Percentiles rank a stretch among this genome's conserved stretches.
phyloP scores from a whole-genome alignment of 495 filamentous ascomycete species.

The Talaromyces adpressus region DNA sequence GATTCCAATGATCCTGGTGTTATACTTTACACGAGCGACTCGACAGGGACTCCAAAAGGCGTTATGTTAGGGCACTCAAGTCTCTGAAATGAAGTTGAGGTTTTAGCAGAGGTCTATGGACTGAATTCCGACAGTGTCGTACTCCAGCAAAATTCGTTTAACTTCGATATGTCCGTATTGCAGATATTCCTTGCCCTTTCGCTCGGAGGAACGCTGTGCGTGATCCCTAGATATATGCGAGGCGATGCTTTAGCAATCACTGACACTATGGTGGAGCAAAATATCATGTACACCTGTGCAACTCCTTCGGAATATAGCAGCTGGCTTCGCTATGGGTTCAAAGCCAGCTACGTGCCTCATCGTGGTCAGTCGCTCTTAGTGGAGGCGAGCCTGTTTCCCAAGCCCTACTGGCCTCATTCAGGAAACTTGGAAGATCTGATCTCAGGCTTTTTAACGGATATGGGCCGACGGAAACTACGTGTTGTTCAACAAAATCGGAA shows the following conservation, averaged over 20 bases:
- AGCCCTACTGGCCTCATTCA: slow-evolving; percentile 15
- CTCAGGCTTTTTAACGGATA: slow-evolving; percentile 26
- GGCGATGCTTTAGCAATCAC: slow-evolving; percentile 28
- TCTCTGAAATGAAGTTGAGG: slow-evolving; percentile 24
- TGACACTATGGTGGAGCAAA: slow-evolving; percentile 21
- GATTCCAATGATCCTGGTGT: slow-evolving; percentile 16
- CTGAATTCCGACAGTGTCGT: slow-evolving; percentile 18
- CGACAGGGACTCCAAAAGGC: slow-evolving; percentile 30
- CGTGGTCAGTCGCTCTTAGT: slow-evolving; percentile 5
- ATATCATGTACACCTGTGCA: slow-evolving; percentile 28
- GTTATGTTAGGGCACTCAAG: slow-evolving; percentile 25
- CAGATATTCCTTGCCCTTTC: slow-evolving; percentile 25
- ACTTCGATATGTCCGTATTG: slow-evolving; percentile 29
- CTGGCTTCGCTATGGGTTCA: slow-evolving; percentile 23
- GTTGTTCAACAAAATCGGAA: slow-evolving; percentile 14
- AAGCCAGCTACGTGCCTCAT: not conserved
- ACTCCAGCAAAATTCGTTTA: slow-evolving; percentile 35
- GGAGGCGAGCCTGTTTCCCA: slow-evolving; percentile 17
- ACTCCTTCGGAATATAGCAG: slow-evolving; percentile 34
- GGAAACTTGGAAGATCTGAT: slow-evolving; percentile 11
- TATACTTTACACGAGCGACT: slow-evolving; percentile 38
- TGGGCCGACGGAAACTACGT: slow-evolving; percentile 25
- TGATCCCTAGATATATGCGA: slow-evolving; percentile 17
- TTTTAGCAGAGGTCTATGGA: slow-evolving; percentile 11
- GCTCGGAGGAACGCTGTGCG: slow-evolving; percentile 25